Evolutionary conservation across 2,329 filamentous ascomycete species (phyloP), one percentile per base, ranked within the genome.

Genomic region (Rutstroemia sydowiana): DNA sequence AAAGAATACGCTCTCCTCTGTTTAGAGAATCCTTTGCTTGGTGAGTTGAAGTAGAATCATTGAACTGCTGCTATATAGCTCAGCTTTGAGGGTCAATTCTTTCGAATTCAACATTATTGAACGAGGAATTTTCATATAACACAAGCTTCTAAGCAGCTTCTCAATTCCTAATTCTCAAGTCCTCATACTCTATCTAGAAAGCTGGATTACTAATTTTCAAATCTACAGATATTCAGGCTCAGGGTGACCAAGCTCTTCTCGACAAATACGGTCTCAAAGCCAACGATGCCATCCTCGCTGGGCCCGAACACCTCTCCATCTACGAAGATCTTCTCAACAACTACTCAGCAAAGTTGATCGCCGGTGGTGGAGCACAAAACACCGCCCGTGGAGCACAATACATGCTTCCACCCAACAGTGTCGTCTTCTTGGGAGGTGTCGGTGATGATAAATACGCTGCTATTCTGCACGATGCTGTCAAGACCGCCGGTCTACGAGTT

Each of bases 271-370:
- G 75, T 54, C 79, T 98, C 65, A 96, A 98, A 78, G 79, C 86
- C 70, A 95, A 98, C 75, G 92, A 98, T 71, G 93, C 93, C 65
- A 96, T 98, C 70, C 88, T 98, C 56, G 92, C 92, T 52, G 89
- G 95, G 71, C 82, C 88, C 68, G 86, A 95, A 77, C 93, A 98
- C 74, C 77, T 86, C 68, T 81, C 79, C 42, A 80, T 98, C 67
- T 98, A 90, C 72, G 91, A 97, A 69, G 93, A 98, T 67, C 81
- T 97, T 61, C 81, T 96, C 64, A 85, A 87, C 73, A 92, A 93
- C 79, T 88, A 84, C 74, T 82, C 93, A 64, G 92, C 92, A 58
- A 95, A 95, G 75, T 78, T 97, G 69, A 93, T 97, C 68, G 90
- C 93, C 50, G 93, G 93, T 60, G 93, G 93, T 66, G 93, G 93